These are phyloP conservation scores for Botrytis tulipae DNA, from an alignment of 2,329 filamentous ascomycete species.

Conservation along the genomic window DNA sequence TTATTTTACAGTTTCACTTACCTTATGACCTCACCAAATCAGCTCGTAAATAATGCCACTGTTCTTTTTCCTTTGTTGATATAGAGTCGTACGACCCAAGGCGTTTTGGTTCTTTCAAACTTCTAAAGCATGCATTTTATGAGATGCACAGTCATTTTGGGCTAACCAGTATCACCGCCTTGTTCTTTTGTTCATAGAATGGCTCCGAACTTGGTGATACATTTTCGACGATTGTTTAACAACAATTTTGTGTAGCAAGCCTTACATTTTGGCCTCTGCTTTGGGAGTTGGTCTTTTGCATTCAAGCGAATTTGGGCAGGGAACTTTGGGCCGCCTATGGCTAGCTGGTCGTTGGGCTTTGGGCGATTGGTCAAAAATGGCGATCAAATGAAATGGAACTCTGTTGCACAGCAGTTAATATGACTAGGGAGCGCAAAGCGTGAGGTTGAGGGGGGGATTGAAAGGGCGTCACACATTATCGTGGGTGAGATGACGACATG, in stretches of 20 bases:
- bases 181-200: conserved; percentile 5
- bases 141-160: conserved; percentile 3
- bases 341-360: neutral
- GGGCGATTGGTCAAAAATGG: neutral
- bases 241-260: conserved; percentile 11
- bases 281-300: conserved; percentile 4
- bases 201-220: neutral
- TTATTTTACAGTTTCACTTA: conserved; percentile 24
- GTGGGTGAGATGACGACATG: neutral
- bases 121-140: conserved; percentile 6
- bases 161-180: neutral
- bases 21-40: conserved; percentile 10
- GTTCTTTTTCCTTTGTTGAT: conserved; percentile 27
- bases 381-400: neutral
- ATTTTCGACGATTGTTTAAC: conserved; percentile 5
- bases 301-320: conserved; percentile 8
- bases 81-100: conserved; percentile 26
- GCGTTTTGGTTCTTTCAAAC: conserved; percentile 13
- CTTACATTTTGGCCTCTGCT: conserved; percentile 5
- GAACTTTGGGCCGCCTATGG: neutral
- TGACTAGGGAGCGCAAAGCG: neutral
- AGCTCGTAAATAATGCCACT: conserved; percentile 31
- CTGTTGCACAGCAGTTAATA: conserved; percentile 3
- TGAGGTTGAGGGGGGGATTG: neutral
- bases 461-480: neutral